These are phyloP conservation scores for Huntiella savannae DNA, from an alignment of 2,329 filamentous ascomycete genomes.

Conservation along the genomic window DNA sequence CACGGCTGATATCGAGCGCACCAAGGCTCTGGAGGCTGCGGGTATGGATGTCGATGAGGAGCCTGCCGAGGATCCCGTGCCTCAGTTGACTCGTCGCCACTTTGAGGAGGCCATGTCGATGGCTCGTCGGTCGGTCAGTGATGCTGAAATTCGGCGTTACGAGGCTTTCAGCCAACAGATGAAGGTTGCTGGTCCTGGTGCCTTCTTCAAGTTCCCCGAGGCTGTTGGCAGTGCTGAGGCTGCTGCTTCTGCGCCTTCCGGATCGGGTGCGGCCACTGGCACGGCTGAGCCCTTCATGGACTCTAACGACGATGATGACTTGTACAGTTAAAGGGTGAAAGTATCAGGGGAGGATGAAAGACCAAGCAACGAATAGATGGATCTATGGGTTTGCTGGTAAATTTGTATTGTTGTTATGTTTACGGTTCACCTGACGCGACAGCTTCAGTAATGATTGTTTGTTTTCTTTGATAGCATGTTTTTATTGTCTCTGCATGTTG, in stretches of 20 bases:
- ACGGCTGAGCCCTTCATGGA: constrained; percentile 54
- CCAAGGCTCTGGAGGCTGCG: constrained; percentile 72
- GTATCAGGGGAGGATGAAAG: background rate
- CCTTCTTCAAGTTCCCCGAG: constrained; percentile 92
- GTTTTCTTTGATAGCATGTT: background rate
- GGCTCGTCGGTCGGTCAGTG: constrained; percentile 81
- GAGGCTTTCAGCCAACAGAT: constrained; percentile 97
- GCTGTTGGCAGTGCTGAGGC: constrained; percentile 39
- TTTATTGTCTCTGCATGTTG: background rate
- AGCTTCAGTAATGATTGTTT: background rate
- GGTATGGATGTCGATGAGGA: constrained; percentile 55
- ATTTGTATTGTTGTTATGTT: constrained; percentile 3
- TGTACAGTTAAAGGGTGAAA: constrained; percentile 47
- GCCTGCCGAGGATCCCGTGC: constrained; percentile 79
- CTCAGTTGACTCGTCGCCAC: constrained; percentile 85
- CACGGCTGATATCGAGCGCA: constrained; percentile 66
- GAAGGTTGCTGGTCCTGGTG: constrained; percentile 92
- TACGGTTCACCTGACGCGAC: constrained; percentile 3
- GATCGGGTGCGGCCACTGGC: constrained; percentile 37
- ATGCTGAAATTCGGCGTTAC: constrained; percentile 94
- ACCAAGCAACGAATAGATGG: constrained; percentile 1
- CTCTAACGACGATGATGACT: constrained; percentile 83
- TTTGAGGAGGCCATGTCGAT: constrained; percentile 98
- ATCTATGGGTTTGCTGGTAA: background rate
- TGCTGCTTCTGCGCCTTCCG: constrained; percentile 3